Evolutionary conservation across 208 protist genomes (phyloP).

Genomic region (Acanthamoeba culbertsoni): DNA sequence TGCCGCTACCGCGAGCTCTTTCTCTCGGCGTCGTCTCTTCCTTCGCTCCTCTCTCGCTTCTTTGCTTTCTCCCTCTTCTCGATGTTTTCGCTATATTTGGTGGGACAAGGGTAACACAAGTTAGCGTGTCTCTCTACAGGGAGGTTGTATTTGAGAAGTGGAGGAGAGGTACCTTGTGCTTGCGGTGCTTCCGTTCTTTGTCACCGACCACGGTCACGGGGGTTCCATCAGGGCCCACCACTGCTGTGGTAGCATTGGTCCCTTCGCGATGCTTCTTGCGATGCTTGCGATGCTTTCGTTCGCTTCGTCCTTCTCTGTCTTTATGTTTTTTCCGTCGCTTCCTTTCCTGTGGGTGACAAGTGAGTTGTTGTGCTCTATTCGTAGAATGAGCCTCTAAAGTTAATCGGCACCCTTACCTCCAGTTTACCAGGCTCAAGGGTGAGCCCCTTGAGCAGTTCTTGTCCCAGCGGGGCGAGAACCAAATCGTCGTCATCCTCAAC

Average conservation of each 20-base stretch:
- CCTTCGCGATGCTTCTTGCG: background rate
- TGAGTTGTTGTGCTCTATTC: background rate
- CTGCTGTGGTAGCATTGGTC: background rate
- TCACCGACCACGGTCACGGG: background rate
- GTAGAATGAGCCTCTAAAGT: background rate
- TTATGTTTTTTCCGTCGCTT: background rate
- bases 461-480: background rate
- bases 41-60: background rate
- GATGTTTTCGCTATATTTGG: background rate
- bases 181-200: conserved; percentile 10
- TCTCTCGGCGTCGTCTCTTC: conserved; percentile 10
- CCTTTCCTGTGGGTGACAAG: background rate
- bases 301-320: background rate
- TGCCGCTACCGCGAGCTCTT: no score
- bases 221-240: background rate
- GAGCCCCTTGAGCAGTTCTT: conserved; percentile 6
- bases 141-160: background rate
- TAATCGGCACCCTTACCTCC: background rate
- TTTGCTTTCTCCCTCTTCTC: background rate
- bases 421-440: conserved; percentile 36
- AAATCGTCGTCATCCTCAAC: conserved; percentile 53
- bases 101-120: background rate
- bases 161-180: background rate
- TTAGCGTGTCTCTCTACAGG: background rate
- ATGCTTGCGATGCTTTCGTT: conserved; percentile 39